phyloP scores from a whole-genome alignment of 257 asterid genomes.

The Mitragyna speciosa region DNA sequence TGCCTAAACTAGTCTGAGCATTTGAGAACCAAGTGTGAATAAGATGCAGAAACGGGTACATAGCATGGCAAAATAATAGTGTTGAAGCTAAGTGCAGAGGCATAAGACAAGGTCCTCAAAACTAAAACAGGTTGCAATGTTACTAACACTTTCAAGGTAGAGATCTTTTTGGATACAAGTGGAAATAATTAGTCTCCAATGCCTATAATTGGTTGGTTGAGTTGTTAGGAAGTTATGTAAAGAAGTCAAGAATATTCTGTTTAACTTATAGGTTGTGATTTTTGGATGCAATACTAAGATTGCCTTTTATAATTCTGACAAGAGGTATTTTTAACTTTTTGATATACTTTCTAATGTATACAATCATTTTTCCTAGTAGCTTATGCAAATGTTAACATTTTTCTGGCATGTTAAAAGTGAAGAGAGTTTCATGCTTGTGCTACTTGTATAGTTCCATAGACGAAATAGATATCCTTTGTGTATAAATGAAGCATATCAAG shows the following conservation, averaged over 20 bases:
- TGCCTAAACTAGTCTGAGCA: not conserved
- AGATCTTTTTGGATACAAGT: not conserved
- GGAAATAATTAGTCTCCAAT: not conserved
- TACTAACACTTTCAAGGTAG: not conserved
- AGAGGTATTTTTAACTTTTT: not conserved
- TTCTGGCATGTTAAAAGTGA: not conserved
- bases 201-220: not conserved
- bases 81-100: not conserved
- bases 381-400: not conserved
- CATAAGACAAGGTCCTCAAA: not conserved
- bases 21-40: not conserved
- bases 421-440: not conserved
- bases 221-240: not conserved
- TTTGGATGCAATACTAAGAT: not conserved
- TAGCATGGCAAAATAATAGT: not conserved
- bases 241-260: not conserved
- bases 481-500: too few relatives aligned
- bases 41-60: not conserved
- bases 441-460: not conserved
- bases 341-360: not conserved
- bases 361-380: not conserved
- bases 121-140: not conserved
- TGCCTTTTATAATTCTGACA: not conserved
- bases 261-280: not conserved
- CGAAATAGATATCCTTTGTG: too few relatives aligned